phyloP scores from a whole-genome alignment of 2,329 filamentous ascomycete genomes.

The Venturia pyrina region DNA sequence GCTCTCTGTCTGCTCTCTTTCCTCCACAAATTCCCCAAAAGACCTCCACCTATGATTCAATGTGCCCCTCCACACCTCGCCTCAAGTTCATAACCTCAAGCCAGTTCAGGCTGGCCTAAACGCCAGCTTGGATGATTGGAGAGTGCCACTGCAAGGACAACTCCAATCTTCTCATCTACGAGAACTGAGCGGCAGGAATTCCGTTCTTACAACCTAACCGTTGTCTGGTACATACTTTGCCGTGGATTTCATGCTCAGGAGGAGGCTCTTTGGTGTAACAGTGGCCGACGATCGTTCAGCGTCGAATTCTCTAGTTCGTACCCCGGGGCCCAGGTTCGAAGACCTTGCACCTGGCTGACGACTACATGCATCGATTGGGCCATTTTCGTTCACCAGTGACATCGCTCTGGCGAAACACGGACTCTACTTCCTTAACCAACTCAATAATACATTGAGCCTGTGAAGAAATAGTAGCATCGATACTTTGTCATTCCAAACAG shows the following conservation, averaged over 20 bases:
- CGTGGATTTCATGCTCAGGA: neutral
- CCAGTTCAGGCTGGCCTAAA: neutral
- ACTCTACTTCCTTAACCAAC: conserved; percentile 1
- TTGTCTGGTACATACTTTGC: neutral
- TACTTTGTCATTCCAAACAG: conserved; percentile 3
- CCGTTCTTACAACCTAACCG: neutral
- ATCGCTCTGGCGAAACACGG: neutral
- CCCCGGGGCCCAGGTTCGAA: neutral
- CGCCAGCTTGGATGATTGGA: neutral
- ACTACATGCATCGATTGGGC: neutral
- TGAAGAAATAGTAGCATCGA: neutral
- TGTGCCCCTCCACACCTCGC: conserved; percentile 12
- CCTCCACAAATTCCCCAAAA: conserved; percentile 3
- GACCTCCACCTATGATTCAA: conserved; percentile 9
- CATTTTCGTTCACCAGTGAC: neutral
- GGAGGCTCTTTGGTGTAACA: conserved; percentile 2
- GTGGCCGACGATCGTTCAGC: neutral
- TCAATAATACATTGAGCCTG: neutral
- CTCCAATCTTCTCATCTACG: neutral
- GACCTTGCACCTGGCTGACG: neutral
- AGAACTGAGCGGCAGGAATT: neutral
- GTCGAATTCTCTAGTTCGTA: neutral
- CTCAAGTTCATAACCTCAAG: neutral
- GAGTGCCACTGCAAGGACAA: neutral
- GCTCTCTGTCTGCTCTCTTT: neutral